Percentiles rank a stretch among this genome's conserved stretches.
Evolutionary conservation across 106 monocot species (phyloP).

Genomic region (Acorus gramineus): DNA sequence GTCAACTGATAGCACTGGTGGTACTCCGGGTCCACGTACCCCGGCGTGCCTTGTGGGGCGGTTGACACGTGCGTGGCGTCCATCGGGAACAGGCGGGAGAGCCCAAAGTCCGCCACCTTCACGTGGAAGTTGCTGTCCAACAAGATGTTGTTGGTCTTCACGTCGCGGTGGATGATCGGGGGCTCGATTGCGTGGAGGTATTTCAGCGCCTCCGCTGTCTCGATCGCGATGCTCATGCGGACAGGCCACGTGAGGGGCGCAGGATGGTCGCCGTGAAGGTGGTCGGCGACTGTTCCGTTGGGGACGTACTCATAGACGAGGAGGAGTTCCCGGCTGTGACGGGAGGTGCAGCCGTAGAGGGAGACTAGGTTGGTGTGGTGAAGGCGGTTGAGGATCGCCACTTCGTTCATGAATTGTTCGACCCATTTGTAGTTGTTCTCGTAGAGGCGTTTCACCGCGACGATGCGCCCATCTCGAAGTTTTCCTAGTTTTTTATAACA

Average conservation of each 20-base stretch:
- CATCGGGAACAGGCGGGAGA: too few relatives aligned
- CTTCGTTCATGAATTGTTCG: conserved; percentile 16
- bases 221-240: not conserved
- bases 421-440: conserved; percentile 9
- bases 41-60: too few relatives aligned
- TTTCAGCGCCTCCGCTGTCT: too few relatives aligned
- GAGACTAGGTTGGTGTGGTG: conserved; percentile 16
- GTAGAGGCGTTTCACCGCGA: conserved; percentile 19
- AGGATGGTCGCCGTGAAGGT: conserved; percentile 1
- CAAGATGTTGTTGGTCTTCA: too few relatives aligned
- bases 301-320: conserved; percentile 19
- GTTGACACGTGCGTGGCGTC: too few relatives aligned
- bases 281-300: conserved; percentile 21
- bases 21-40: too few relatives aligned
- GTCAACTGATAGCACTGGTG: too few relatives aligned
- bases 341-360: conserved; percentile 13
- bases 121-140: too few relatives aligned
- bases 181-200: not conserved
- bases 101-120: too few relatives aligned
- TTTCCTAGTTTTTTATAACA: not conserved
- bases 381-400: conserved; percentile 7
- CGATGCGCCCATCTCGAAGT: conserved; percentile 9
- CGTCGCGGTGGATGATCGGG: too few relatives aligned
- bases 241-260: too few relatives aligned
- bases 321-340: conserved; percentile 9